A percentile compares a stretch with the other conserved stretches of the same genome.
Evolutionary conservation across 768 basidiomycete genomes (phyloP).

Genomic region (Mycena chlorophos): DNA sequence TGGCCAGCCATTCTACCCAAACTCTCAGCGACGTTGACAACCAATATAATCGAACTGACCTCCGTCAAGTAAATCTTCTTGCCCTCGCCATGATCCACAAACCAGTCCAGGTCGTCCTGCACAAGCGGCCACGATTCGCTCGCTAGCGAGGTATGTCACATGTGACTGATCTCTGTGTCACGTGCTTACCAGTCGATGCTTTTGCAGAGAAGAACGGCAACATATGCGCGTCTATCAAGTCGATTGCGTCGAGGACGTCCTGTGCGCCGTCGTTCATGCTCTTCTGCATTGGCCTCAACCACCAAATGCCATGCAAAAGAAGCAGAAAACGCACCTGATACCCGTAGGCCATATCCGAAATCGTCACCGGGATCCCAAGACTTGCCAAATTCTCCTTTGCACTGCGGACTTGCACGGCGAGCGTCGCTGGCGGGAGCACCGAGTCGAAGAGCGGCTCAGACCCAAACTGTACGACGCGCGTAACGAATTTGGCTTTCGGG

Average conservation of each 20-base stretch:
- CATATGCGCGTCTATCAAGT: constrained; percentile 69
- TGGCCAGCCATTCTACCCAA: constrained; percentile 72
- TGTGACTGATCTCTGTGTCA: background rate
- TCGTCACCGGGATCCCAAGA: constrained; percentile 66
- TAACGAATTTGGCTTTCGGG: constrained; percentile 62
- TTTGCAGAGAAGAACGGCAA: constrained; percentile 64
- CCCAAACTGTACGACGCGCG: constrained; percentile 67
- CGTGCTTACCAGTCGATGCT: constrained; percentile 53
- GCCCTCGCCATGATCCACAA: constrained; percentile 57
- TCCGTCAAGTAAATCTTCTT: constrained; percentile 79
- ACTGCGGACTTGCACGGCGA: constrained; percentile 51
- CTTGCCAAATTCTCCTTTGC: constrained; percentile 51
- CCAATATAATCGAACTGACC: constrained; percentile 34
- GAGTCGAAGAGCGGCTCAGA: constrained; percentile 67
- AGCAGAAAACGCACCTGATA: constrained; percentile 39
- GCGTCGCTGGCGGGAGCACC: constrained; percentile 42
- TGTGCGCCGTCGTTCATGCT: constrained; percentile 52
- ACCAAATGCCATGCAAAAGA: constrained; percentile 3
- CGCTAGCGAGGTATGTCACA: constrained; percentile 36
- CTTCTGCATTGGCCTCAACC: constrained; percentile 19
- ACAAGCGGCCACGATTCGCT: constrained; percentile 65
- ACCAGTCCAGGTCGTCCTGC: constrained; percentile 61
- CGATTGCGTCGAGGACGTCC: constrained; percentile 57
- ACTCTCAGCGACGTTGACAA: background rate
- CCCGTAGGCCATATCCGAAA: constrained; percentile 65